Conservation (phyloP, 441 rosid genomes). For the Populus hybrid region DNA sequence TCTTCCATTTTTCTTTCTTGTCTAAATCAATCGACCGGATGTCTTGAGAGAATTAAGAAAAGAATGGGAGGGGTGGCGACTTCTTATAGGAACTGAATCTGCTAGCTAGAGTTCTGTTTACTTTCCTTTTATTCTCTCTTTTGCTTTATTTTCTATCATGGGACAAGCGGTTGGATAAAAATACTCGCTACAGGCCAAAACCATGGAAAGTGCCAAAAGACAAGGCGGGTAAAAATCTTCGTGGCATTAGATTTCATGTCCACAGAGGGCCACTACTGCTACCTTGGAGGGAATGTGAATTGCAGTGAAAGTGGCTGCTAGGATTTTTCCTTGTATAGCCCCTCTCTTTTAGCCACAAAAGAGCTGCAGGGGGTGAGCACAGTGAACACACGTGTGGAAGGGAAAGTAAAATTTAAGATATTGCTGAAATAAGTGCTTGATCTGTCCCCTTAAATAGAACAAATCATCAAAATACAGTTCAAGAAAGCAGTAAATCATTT, state of each 20-base stretch:
- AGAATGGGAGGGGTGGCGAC: constrained; percentile 3
- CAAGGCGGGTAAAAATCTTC: constrained; percentile 9
- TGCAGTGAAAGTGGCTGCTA: constrained; percentile 18
- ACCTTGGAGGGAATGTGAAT: constrained; percentile 23
- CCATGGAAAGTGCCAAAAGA: constrained; percentile 18
- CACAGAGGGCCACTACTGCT: neutral
- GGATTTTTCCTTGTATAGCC: too few relatives aligned
- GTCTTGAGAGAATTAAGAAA: neutral
- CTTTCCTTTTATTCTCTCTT: neutral
- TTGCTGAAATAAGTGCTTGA: neutral
- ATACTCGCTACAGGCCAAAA: constrained; percentile 30
- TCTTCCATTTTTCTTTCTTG: constrained; percentile 40
- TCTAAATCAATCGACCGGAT: neutral
- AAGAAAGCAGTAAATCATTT: neutral
- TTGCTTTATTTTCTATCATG: constrained; percentile 13
- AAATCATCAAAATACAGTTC: neutral
- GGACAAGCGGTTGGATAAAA: constrained; percentile 30
- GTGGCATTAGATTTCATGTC: constrained; percentile 20
- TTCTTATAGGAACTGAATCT: constrained; percentile 21
- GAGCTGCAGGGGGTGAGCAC: neutral
- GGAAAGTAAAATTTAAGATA: neutral
- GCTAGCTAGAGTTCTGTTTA: constrained; percentile 6
- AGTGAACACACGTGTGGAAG: constrained; percentile 15
- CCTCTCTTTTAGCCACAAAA: neutral
- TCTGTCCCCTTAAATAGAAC: neutral